A percentile compares a stretch with the other conserved stretches of the same genome.
Conservation (phyloP, 768 basidiomycete genomes). For the Galerina sulciceps region DNA sequence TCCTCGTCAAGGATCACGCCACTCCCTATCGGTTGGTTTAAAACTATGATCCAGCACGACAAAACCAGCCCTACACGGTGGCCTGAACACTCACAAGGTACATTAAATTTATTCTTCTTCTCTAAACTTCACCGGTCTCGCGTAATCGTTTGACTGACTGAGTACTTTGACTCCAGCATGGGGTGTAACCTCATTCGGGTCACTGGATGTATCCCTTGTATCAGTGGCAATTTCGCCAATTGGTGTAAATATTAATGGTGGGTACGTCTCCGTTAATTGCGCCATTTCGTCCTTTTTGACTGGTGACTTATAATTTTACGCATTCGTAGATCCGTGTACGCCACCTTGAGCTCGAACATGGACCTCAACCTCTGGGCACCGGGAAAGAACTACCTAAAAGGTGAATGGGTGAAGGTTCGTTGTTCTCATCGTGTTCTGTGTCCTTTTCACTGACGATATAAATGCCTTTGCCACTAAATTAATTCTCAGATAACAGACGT, state of each 20-base stretch:
- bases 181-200: slow-evolving; percentile 70
- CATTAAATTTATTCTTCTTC: background rate
- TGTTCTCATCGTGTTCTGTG: background rate
- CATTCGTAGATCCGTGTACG: slow-evolving; percentile 63
- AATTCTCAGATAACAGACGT: slow-evolving; percentile 56
- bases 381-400: slow-evolving; percentile 68
- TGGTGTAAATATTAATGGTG: slow-evolving; percentile 58
- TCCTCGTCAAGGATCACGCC: background rate
- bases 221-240: slow-evolving; percentile 72
- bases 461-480: too few species aligned
- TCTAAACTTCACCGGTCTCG: background rate
- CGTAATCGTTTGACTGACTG: background rate
- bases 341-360: slow-evolving; percentile 73
- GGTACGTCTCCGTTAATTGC: slow-evolving; percentile 42
- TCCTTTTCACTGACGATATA: background rate
- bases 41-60: slow-evolving; percentile 71
- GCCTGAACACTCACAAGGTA: slow-evolving; percentile 57
- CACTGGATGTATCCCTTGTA: slow-evolving; percentile 67
- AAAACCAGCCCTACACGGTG: slow-evolving; percentile 43
- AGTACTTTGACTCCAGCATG: slow-evolving; percentile 50
- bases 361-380: slow-evolving; percentile 74
- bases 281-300: background rate
- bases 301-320: background rate
- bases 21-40: slow-evolving; percentile 61
- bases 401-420: slow-evolving; percentile 71